Conservation (phyloP, 176 grass and related monocot genomes). For the Oryza glumipatula region DNA sequence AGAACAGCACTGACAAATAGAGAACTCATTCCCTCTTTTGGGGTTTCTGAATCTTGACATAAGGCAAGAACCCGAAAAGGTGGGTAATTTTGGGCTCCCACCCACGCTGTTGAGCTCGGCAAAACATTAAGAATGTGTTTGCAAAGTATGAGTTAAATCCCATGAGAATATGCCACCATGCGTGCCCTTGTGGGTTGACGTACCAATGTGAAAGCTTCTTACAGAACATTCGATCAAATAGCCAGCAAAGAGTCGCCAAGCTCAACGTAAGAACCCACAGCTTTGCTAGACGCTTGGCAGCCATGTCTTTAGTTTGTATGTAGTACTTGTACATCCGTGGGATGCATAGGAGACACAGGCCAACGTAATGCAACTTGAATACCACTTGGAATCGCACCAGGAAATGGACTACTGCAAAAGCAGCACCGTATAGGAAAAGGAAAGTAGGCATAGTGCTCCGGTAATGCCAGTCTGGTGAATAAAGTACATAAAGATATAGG, state of each 20-base stretch:
- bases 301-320: conserved; percentile 74
- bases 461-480: conserved; percentile 93
- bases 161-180: conserved; percentile 94
- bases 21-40: conserved; percentile 67
- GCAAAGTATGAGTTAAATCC: conserved; percentile 86
- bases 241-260: conserved; percentile 66
- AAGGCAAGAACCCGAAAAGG: conserved; percentile 69
- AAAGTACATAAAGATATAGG: conserved; percentile 85
- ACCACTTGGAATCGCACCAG: conserved; percentile 63
- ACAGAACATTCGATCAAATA: conserved; percentile 74
- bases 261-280: conserved; percentile 63
- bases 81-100: conserved; percentile 63
- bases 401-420: conserved; percentile 76
- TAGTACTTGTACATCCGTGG: conserved; percentile 98
- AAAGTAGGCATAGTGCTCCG: conserved; percentile 90
- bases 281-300: conserved; percentile 79
- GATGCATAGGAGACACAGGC: conserved; percentile 78
- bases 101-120: conserved; percentile 74
- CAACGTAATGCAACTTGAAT: conserved; percentile 83
- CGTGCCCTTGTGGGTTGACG: conserved; percentile 85
- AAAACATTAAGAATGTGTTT: conserved; percentile 93
- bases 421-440: conserved; percentile 77
- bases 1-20: conserved; percentile 21
- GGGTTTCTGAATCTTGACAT: conserved; percentile 81
- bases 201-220: conserved; percentile 79